A percentile compares a stretch with the other conserved stretches of the same genome.
phyloP scores from a whole-genome alignment of 2,329 filamentous ascomycete genomes.

The Ilyonectria robusta region DNA sequence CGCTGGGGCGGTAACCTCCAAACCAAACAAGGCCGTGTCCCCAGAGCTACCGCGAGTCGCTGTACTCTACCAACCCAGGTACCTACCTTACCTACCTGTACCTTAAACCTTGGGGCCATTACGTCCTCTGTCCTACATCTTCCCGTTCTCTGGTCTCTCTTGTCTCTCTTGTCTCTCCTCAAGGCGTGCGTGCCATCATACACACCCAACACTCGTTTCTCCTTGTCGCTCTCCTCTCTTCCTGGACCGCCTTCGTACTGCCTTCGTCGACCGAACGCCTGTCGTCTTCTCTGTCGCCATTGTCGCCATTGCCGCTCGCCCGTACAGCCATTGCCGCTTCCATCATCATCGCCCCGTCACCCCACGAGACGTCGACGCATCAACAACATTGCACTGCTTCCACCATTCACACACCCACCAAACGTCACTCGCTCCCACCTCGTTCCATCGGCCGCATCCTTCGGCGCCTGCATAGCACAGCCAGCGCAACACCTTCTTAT shows the following conservation, averaged over 20 bases:
- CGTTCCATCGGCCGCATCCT: constrained; percentile 12
- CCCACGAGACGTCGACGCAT: constrained; percentile 36
- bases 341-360: constrained; percentile 33
- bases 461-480: constrained; percentile 28
- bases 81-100: not conserved
- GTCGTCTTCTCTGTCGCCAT: constrained; percentile 16
- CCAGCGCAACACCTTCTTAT: constrained; percentile 14
- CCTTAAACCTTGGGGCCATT: constrained; percentile 30
- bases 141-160: constrained; percentile 11
- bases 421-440: constrained; percentile 26
- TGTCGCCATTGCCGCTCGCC: constrained; percentile 5
- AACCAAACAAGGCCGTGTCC: constrained; percentile 15
- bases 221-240: not conserved
- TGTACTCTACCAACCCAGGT: constrained; percentile 1
- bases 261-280: constrained; percentile 8
- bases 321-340: not conserved
- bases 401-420: constrained; percentile 19
- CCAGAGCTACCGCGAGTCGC: constrained; percentile 21
- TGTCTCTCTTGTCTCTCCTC: constrained; percentile 23
- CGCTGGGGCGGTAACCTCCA: constrained; percentile 36
- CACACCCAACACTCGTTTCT: constrained; percentile 23
- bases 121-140: constrained; percentile 1
- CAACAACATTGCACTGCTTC: constrained; percentile 35
- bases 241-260: constrained; percentile 5
- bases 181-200: constrained; percentile 15